phyloP scores from a whole-genome alignment of 78 protist species.

The Thecamonas trahens region DNA sequence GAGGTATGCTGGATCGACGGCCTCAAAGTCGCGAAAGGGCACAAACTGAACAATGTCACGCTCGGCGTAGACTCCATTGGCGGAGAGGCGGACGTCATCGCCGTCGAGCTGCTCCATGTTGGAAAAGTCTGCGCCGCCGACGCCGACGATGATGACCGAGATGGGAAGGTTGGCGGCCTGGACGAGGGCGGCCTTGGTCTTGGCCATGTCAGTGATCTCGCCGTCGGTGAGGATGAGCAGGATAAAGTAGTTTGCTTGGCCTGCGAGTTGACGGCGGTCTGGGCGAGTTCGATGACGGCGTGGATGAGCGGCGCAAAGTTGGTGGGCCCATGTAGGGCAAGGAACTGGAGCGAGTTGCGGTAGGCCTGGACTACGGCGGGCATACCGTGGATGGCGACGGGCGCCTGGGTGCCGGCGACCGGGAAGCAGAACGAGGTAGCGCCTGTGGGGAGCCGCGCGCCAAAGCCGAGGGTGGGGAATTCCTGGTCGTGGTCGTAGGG shows the following conservation, averaged over 20 bases:
- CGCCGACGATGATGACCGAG: constrained; percentile 72
- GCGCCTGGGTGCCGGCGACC: background rate
- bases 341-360: background rate
- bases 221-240: constrained; percentile 69
- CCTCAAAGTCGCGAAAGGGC: constrained; percentile 27
- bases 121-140: constrained; percentile 53
- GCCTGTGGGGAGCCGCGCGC: constrained; percentile 41
- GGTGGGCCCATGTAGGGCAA: constrained; percentile 38
- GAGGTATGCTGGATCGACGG: constrained; percentile 6
- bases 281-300: background rate
- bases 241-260: constrained; percentile 46
- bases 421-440: background rate
- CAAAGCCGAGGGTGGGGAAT: constrained; percentile 81
- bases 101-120: constrained; percentile 65
- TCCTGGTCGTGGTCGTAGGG: constrained; percentile 44
- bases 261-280: background rate
- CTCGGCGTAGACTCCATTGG: background rate
- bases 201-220: constrained; percentile 58
- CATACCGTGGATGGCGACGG: constrained; percentile 21
- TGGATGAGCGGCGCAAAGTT: constrained; percentile 38
- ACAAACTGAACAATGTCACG: constrained; percentile 73
- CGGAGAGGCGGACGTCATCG: constrained; percentile 31
- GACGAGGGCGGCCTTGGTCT: constrained; percentile 12
- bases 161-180: constrained; percentile 42
- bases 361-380: constrained; percentile 26